phyloP scores from a whole-genome alignment of 176 grass and related monocot species.

The Eleusine indica region DNA sequence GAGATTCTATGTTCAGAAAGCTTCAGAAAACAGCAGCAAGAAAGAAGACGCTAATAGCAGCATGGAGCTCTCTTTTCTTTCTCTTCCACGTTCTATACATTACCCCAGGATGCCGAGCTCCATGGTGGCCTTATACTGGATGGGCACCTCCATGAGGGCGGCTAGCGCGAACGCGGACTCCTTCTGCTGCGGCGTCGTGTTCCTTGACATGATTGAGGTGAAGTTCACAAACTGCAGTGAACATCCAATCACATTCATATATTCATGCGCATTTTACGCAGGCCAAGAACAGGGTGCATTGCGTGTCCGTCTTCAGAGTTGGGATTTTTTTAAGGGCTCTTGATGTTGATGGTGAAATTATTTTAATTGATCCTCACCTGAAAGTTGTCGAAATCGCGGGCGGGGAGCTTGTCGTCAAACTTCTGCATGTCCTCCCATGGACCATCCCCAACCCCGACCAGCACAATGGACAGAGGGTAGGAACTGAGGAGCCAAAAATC shows the following conservation, averaged over 20 bases:
- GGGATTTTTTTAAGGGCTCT: too few species aligned
- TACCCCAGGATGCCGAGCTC: slow-evolving; percentile 91
- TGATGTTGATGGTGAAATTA: neutral
- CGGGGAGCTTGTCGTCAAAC: slow-evolving; percentile 84
- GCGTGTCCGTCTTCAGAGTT: neutral
- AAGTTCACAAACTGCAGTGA: slow-evolving; percentile 82
- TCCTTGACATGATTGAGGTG: slow-evolving; percentile 76
- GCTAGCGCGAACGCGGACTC: slow-evolving; percentile 86
- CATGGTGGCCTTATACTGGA: slow-evolving; percentile 91
- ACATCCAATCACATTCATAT: neutral
- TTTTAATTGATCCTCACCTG: slow-evolving; percentile 52
- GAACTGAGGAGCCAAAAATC: slow-evolving; percentile 40
- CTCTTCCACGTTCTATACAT: neutral
- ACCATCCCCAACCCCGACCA: slow-evolving; percentile 85
- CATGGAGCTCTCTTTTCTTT: neutral
- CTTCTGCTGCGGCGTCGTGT: slow-evolving; percentile 56
- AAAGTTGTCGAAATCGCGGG: slow-evolving; percentile 91
- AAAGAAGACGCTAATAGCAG: neutral
- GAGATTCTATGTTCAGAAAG: neutral
- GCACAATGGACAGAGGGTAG: slow-evolving; percentile 82
- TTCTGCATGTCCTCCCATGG: slow-evolving; percentile 92
- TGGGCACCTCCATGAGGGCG: slow-evolving; percentile 89
- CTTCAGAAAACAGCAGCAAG: neutral
- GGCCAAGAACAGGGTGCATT: neutral
- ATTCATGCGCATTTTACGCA: neutral